Evolutionary conservation across 1,139 yeast species (phyloP).

Genomic region (Tardiomyces depauwii): DNA sequence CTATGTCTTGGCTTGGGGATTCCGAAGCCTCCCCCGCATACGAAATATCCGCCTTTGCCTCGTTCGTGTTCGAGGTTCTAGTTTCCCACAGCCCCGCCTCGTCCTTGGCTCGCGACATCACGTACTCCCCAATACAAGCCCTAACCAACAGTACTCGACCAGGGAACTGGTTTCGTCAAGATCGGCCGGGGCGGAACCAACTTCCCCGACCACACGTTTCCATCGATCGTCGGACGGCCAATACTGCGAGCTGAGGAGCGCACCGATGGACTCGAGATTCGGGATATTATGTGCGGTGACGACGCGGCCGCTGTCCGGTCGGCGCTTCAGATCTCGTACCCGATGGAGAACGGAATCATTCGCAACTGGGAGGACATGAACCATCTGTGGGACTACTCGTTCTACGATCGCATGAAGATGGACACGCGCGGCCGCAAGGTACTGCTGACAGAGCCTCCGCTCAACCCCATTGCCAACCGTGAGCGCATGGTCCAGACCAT

Average conservation of each 20-base stretch:
- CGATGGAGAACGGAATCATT: conserved; percentile 98
- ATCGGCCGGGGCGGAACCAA: conserved; percentile 96
- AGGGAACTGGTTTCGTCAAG: conserved; percentile 88
- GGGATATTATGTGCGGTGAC: conserved; percentile 96
- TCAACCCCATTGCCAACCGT: conserved; percentile 90
- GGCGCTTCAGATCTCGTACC: conserved; percentile 81
- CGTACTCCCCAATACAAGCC: too few species aligned
- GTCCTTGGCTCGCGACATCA: too few species aligned
- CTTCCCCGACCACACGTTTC: conserved; percentile 97
- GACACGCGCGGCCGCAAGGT: conserved; percentile 71
- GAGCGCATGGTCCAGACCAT: conserved; percentile 93
- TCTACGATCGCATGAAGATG: conserved; percentile 78
- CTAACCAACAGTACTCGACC: conserved; percentile 63
- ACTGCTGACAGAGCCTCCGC: conserved; percentile 91
- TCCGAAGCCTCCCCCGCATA: too few species aligned
- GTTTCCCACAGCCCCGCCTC: too few species aligned
- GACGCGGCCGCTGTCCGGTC: conserved; percentile 91
- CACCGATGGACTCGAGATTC: conserved; percentile 44
- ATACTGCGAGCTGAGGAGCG: conserved; percentile 95
- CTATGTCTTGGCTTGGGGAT: too few species aligned
- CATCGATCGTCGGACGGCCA: conserved; percentile 96
- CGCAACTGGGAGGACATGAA: conserved; percentile 99
- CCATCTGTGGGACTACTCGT: conserved; percentile 96
- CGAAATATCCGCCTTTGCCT: too few species aligned
- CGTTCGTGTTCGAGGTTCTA: too few species aligned